These are phyloP conservation scores for Eimeria zaria DNA, from an alignment of 169 alveolate genomes.

Conservation along the genomic window DNA sequence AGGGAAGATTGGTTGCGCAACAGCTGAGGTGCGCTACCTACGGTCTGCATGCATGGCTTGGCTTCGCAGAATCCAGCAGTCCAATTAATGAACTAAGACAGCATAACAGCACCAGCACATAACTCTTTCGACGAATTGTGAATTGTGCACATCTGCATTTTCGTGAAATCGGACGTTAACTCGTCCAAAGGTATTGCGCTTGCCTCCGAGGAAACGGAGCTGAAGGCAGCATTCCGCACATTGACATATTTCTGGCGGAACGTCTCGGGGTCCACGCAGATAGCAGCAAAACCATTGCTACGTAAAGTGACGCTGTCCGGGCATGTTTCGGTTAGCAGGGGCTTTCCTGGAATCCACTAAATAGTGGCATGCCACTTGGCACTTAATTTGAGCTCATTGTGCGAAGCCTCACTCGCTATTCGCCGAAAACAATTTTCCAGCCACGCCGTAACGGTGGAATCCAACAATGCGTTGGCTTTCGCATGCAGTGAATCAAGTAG, in stretches of 20 bases:
- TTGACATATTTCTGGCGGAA: not conserved
- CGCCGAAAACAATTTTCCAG: not conserved
- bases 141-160: not conserved
- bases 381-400: not conserved
- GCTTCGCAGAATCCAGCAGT: not conserved
- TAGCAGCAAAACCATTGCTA: not conserved
- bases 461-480: too few species aligned
- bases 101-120: not conserved
- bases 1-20: not conserved
- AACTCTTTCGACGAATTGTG: not conserved
- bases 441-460: not conserved
- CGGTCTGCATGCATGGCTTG: not conserved
- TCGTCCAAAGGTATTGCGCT: not conserved
- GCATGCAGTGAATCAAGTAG: not conserved
- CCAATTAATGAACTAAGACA: not conserved
- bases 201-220: not conserved
- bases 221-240: not conserved
- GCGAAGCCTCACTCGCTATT: not conserved
- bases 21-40: not conserved
- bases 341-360: not conserved
- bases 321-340: not conserved
- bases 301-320: not conserved
- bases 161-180: not conserved
- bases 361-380: not conserved
- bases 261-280: not conserved